A percentile compares a stretch with the other conserved stretches of the same genome.
phyloP scores from a whole-genome alignment of 2,329 filamentous ascomycete species.

The Metarhizium anisopliae region DNA sequence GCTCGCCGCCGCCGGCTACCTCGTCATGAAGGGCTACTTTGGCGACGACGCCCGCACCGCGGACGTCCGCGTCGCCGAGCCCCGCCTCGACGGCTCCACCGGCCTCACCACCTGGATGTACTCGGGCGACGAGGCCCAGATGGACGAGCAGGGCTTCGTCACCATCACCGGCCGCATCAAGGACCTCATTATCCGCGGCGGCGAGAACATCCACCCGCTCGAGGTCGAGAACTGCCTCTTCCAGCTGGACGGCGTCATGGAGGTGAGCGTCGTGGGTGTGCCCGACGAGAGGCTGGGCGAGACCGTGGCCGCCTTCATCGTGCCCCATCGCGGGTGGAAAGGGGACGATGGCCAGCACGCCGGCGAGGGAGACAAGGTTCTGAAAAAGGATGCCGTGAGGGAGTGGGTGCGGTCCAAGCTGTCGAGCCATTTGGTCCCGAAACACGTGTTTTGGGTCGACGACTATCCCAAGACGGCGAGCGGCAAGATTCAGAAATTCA shows the following conservation, averaged over 20 bases:
- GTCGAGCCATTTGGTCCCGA: constrained; percentile 71
- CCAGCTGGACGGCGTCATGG: constrained; percentile 57
- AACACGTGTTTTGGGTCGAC: constrained; percentile 78
- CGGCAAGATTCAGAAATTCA: constrained; percentile 96
- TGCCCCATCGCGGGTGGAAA: constrained; percentile 32
- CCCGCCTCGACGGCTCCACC: constrained; percentile 23
- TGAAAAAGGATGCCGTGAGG: constrained; percentile 53
- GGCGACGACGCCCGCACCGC: constrained; percentile 59
- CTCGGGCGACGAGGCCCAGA: constrained; percentile 83
- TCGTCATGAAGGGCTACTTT: constrained; percentile 89
- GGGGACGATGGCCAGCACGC: constrained; percentile 11
- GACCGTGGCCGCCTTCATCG: constrained; percentile 74
- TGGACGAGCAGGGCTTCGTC: constrained; percentile 77
- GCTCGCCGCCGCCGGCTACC: constrained; percentile 73
- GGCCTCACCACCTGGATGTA: constrained; percentile 67
- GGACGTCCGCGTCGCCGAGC: constrained; percentile 48
- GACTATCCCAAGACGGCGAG: constrained; percentile 92
- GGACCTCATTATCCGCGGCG: constrained; percentile 88
- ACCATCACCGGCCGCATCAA: constrained; percentile 88
- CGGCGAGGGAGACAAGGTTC: constrained; percentile 12
- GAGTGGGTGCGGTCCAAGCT: constrained; percentile 64
- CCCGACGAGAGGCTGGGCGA: constrained; percentile 80
- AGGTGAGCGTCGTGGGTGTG: constrained; percentile 77
- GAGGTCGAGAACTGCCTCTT: constrained; percentile 88
- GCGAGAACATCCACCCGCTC: constrained; percentile 91